Conservation (phyloP, 1,139 yeast species). For the Yamadazyma atlantica region DNA sequence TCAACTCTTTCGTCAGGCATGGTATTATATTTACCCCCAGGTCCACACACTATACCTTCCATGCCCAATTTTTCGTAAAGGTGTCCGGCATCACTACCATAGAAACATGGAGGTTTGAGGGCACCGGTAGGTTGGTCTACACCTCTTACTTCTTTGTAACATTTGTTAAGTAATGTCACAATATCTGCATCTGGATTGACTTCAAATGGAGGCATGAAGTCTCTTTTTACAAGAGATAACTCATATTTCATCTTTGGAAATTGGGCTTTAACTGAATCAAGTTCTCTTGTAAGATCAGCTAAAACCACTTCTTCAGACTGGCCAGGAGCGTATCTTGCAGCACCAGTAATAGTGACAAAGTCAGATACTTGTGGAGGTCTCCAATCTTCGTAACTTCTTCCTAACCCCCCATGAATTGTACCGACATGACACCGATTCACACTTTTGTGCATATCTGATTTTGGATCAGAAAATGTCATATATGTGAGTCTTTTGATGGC, state of each 20-base stretch:
- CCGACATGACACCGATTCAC: slow-evolving; percentile 16
- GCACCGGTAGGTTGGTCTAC: slow-evolving; percentile 25
- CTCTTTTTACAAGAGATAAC: slow-evolving; percentile 17
- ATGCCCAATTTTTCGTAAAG: slow-evolving; percentile 22
- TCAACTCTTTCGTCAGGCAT: slow-evolving; percentile 17
- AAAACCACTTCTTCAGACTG: slow-evolving; percentile 19
- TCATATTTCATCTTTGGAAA: slow-evolving; percentile 25
- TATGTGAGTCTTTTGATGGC: slow-evolving; percentile 14
- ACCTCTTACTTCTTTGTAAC: slow-evolving; percentile 19
- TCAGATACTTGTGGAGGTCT: slow-evolving; percentile 26
- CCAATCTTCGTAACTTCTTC: slow-evolving; percentile 16
- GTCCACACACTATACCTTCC: slow-evolving; percentile 17
- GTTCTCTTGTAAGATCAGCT: slow-evolving; percentile 18
- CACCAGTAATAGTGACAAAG: slow-evolving; percentile 25
- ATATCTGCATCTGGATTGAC: slow-evolving; percentile 21
- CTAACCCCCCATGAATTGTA: slow-evolving; percentile 15
- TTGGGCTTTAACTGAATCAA: slow-evolving; percentile 19
- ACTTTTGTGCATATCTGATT: slow-evolving; percentile 10
- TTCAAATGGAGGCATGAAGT: slow-evolving; percentile 27
- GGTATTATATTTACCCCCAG: slow-evolving; percentile 16
- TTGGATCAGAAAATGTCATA: slow-evolving; percentile 15
- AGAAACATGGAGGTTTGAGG: slow-evolving; percentile 24
- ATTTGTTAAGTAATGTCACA: slow-evolving; percentile 16
- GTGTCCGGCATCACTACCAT: slow-evolving; percentile 27
- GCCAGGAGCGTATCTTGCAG: slow-evolving; percentile 26